Conservation (phyloP, 176 grass and related monocot species). For the Aegilops sharonensis region DNA sequence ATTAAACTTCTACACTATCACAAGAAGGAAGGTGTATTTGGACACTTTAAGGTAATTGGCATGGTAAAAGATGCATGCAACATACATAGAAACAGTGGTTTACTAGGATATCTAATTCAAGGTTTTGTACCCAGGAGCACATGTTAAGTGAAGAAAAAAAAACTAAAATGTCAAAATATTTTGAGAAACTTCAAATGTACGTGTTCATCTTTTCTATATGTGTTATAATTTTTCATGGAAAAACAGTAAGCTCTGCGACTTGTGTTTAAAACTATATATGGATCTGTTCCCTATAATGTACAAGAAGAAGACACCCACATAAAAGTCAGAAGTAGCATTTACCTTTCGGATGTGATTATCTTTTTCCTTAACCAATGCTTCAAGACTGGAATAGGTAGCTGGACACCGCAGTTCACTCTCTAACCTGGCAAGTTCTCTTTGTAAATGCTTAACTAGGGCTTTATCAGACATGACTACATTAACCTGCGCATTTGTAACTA, state of each 20-base stretch:
- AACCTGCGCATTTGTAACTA: constrained; percentile 84
- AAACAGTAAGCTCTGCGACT: background rate
- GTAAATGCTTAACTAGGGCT: constrained; percentile 78
- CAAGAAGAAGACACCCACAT: background rate
- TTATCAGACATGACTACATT: constrained; percentile 92
- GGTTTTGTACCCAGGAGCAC: background rate
- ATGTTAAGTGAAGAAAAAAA: background rate
- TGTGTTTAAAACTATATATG: background rate
- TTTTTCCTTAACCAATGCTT: constrained; percentile 73
- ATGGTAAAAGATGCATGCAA: background rate
- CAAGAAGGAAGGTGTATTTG: background rate
- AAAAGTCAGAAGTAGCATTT: constrained; percentile 18
- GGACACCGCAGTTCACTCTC: constrained; percentile 76
- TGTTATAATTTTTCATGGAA: background rate
- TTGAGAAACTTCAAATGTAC: background rate
- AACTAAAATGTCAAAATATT: background rate
- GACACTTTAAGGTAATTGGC: background rate
- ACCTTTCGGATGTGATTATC: constrained; percentile 83
- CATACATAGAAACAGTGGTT: background rate
- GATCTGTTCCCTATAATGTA: background rate
- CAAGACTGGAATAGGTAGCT: constrained; percentile 55
- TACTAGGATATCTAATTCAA: background rate
- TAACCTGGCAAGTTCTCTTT: constrained; percentile 75
- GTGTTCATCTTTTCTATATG: background rate
- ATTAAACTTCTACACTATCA: background rate